Evolutionary conservation across 805 yeast genomes (phyloP).

Genomic region (Dipodascopsis uninucleata): DNA sequence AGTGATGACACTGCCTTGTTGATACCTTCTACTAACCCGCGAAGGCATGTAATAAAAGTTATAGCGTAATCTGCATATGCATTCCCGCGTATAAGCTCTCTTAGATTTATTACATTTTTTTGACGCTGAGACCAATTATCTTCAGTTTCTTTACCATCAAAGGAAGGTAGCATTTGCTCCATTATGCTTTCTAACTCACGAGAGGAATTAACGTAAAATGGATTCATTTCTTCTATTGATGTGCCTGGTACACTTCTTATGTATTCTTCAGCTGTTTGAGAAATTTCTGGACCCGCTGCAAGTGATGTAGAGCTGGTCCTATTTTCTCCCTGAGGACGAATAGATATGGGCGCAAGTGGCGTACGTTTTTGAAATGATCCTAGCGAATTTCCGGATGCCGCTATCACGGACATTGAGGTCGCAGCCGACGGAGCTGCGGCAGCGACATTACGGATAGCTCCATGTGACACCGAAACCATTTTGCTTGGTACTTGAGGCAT

Average conservation of each 20-base stretch:
- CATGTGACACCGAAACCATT: too few species aligned
- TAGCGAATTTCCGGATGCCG: too few species aligned
- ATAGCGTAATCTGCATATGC: conserved; percentile 40
- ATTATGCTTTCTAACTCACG: conserved; percentile 35
- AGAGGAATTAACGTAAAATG: conserved; percentile 36
- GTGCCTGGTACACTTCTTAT: conserved; percentile 34
- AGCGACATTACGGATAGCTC: too few species aligned
- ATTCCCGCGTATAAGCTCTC: conserved; percentile 62
- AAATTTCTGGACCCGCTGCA: background rate
- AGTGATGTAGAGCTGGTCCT: too few species aligned
- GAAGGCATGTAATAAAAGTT: conserved; percentile 38
- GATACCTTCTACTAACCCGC: conserved; percentile 54
- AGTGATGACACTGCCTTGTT: conserved; percentile 65
- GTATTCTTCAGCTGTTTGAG: conserved; percentile 10
- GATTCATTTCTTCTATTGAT: conserved; percentile 40
- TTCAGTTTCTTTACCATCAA: conserved; percentile 79
- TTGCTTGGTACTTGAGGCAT: too few species aligned
- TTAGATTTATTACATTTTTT: conserved; percentile 50
- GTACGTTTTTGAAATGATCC: too few species aligned
- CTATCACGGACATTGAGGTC: too few species aligned
- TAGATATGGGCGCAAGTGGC: too few species aligned
- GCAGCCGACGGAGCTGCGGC: too few species aligned
- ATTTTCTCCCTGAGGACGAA: too few species aligned
- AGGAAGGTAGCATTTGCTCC: conserved; percentile 39
- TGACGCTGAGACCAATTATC: conserved; percentile 80